Evolutionary conservation across 129 eudicot species (phyloP).

Genomic region (Calendula officinalis): DNA sequence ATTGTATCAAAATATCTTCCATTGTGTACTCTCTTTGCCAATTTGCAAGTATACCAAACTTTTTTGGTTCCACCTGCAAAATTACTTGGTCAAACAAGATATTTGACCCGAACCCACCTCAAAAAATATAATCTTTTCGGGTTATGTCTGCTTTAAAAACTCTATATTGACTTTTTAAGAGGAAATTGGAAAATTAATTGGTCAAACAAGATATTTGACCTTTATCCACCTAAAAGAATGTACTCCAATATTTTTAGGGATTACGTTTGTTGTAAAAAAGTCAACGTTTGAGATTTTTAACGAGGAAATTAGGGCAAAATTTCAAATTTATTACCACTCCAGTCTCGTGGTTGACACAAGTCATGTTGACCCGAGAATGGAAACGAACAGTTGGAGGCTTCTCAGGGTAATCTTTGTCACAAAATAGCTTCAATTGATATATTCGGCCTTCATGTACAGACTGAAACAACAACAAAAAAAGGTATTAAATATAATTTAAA

Average conservation of each 20-base stretch:
- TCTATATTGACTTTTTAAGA: background rate
- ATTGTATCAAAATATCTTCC: constrained; percentile 63
- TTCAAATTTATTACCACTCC: constrained; percentile 59
- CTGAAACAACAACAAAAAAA: constrained; percentile 36
- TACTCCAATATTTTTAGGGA: too few relatives aligned
- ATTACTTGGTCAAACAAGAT: background rate
- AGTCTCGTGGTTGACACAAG: constrained; percentile 76
- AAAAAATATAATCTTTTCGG: background rate
- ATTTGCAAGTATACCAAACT: constrained; percentile 58
- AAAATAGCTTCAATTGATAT: constrained; percentile 84
- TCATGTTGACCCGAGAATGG: constrained; percentile 83
- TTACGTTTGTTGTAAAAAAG: too few relatives aligned
- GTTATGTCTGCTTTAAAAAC: background rate
- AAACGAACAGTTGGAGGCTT: constrained; percentile 88
- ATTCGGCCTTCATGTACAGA: constrained; percentile 95
- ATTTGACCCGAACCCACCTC: background rate
- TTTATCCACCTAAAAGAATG: too few relatives aligned
- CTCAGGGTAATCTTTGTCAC: constrained; percentile 97
- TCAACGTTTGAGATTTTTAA: background rate
- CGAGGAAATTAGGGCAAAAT: background rate
- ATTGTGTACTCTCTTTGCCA: constrained; percentile 76
- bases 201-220: too few relatives aligned
- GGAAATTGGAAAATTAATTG: too few relatives aligned
- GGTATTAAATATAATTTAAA: background rate
- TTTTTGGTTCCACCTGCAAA: constrained; percentile 61